Evolutionary conservation across 495 filamentous ascomycete species (phyloP), one percentile per base, ranked within the genome.

Genomic region (Aspergillus bertholletiae): DNA sequence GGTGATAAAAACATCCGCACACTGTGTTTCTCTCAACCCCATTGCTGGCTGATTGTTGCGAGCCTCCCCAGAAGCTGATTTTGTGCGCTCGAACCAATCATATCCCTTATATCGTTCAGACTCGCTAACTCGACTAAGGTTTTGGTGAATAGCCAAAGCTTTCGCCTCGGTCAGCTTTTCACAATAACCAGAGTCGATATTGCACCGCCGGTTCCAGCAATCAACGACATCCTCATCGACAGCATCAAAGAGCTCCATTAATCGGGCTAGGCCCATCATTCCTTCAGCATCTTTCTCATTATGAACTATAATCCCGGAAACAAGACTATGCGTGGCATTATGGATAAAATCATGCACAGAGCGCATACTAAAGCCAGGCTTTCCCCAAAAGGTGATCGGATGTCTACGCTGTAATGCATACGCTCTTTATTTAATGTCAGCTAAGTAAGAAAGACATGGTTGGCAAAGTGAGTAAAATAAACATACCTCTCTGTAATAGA

Each of bases 331-430:
- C 7, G 71, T 68, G 20, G 73, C 67, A 24, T 62, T 67, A 49
- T 73, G 68, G 15, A 75, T 69, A 41, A 74, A 69, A 18, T 73
- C 72, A 23, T 74, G 66, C 5, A 71, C 65, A 28, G 70, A 67
- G 18, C 62, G 67, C 63, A 73, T 69, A 45, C 65, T 70, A 53
- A 72, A 68, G 12, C 66, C 65, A 7, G 71, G 68, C 27, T 63
- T 67, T 4, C 71, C 71, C 37, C 65, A 68, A 47, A 75, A 75
- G 27, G 63, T 74, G 9, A 75, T 69, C 17, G 73, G 66, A 52
- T 73, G 73, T 40, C 68, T 66, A 8, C 66, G 65, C 64, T 92
- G 88, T 26, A 96, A 74, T 43, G 90, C 91, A 68, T 91, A 93
- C 11, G 88, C 79, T 67, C 84, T 84, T 53, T 48, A 8, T 30